A percentile compares a stretch with the other conserved stretches of the same genome.
These are phyloP conservation scores for Fusarium buxicola DNA, from an alignment of 2,329 filamentous ascomycete genomes.

Conservation along the genomic window DNA sequence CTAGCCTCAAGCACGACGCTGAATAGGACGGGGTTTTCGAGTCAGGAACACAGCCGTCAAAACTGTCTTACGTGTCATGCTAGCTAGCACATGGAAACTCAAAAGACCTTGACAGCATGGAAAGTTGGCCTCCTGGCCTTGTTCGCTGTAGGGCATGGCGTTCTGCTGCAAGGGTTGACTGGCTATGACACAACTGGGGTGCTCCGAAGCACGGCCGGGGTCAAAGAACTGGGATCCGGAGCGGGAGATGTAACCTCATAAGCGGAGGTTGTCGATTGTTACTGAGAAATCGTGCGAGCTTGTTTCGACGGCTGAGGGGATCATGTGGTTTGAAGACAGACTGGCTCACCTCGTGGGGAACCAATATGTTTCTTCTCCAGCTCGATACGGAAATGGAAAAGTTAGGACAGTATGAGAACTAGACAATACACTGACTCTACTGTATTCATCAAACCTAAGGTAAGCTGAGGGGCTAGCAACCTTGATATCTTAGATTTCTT, in stretches of 20 bases:
- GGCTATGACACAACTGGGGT: background rate
- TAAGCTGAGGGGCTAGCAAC: too few relatives aligned
- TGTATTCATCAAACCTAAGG: too few relatives aligned
- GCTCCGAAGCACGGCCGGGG: background rate
- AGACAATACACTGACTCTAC: too few relatives aligned
- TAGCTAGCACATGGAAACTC: background rate
- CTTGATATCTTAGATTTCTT: too few relatives aligned
- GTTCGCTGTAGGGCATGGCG: too few relatives aligned
- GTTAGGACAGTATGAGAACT: background rate
- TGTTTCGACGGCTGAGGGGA: conserved; percentile 1
- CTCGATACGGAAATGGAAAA: background rate
- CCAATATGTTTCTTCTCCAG: background rate
- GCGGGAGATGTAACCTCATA: conserved; percentile 5
- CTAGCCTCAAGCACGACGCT: background rate
- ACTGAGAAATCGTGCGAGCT: conserved; percentile 6
- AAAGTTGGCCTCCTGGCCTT: too few relatives aligned
- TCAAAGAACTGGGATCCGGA: background rate
- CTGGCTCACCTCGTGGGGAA: conserved; percentile 7
- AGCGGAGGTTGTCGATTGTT: background rate
- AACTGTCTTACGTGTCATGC: background rate
- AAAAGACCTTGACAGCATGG: too few relatives aligned
- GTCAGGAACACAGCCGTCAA: background rate
- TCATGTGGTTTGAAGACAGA: conserved; percentile 9
- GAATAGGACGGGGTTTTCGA: background rate
- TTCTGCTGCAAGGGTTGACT: background rate